phyloP scores from a whole-genome alignment of 2,329 filamentous ascomycete genomes.

The Aspergillus quadrilineatus region DNA sequence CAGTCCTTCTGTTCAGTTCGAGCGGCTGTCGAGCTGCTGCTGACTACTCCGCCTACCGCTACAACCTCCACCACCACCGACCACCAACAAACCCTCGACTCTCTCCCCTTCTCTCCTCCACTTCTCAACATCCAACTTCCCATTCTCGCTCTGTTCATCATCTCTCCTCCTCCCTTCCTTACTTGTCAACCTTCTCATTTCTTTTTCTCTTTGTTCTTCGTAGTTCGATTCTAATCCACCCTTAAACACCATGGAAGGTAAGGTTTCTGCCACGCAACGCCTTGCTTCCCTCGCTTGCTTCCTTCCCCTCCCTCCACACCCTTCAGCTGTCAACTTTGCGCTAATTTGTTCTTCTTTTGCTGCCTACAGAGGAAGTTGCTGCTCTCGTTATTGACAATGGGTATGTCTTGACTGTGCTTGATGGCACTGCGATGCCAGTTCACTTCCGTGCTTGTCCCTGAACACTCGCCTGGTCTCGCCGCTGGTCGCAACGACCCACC shows the following conservation, averaged over 20 bases:
- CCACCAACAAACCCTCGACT: conserved; percentile 9
- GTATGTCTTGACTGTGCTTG: conserved; percentile 63
- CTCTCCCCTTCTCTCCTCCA: conserved; percentile 22
- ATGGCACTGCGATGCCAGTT: conserved; percentile 16
- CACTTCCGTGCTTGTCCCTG: conserved; percentile 11
- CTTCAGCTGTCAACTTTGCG: conserved; percentile 19
- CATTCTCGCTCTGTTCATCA: conserved; percentile 24
- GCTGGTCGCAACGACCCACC: conserved; percentile 13
- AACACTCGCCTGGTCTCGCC: conserved; percentile 11
- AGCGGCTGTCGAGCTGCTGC: neutral
- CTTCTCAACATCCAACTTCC: conserved; percentile 16
- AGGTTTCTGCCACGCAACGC: conserved; percentile 44
- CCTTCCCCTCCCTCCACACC: conserved; percentile 18
- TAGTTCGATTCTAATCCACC: conserved; percentile 33
- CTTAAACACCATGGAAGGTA: conserved; percentile 64
- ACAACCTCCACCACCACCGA: conserved; percentile 4
- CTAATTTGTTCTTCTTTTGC: conserved; percentile 39
- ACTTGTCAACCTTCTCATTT: conserved; percentile 19
- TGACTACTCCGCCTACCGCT: conserved; percentile 11
- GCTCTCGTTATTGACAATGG: conserved; percentile 99
- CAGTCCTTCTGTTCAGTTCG: conserved; percentile 11
- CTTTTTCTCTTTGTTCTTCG: conserved; percentile 35
- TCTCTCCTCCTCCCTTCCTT: conserved; percentile 18
- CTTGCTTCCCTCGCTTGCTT: conserved; percentile 23
- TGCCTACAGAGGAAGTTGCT: conserved; percentile 90